Evolutionary conservation across 768 basidiomycete genomes (phyloP).

Genomic region (Russula foetens): DNA sequence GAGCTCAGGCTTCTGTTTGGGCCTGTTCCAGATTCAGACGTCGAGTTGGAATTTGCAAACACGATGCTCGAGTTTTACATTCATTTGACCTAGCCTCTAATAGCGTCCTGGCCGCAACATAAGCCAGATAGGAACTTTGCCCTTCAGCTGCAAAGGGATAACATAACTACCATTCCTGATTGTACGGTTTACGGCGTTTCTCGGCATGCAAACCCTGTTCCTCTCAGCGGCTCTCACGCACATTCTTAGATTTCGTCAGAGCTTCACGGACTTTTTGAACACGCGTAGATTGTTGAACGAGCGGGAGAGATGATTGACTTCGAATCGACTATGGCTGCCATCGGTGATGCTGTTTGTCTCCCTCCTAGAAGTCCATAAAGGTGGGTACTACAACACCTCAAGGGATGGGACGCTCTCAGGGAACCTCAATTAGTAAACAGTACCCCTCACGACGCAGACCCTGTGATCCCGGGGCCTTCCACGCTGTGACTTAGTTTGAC

Average conservation of each 20-base stretch:
- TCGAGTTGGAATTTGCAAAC: slow-evolving; percentile 40
- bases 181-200: slow-evolving; percentile 27
- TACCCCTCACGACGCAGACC: too few species aligned
- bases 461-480: too few species aligned
- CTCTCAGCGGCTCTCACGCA: neutral
- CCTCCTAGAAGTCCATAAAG: neutral
- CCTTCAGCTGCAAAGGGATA: slow-evolving; percentile 43
- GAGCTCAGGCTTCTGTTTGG: slow-evolving; percentile 45
- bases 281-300: neutral
- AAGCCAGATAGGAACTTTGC: slow-evolving; percentile 29
- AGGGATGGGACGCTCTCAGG: neutral
- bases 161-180: slow-evolving; percentile 47
- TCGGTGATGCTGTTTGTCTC: neutral
- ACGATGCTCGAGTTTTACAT: slow-evolving; percentile 46
- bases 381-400: too few species aligned
- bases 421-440: too few species aligned
- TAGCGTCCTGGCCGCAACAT: slow-evolving; percentile 43
- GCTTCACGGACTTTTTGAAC: slow-evolving; percentile 10
- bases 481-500: too few species aligned
- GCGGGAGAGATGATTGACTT: slow-evolving; percentile 1
- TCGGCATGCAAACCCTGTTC: neutral
- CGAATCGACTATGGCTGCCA: neutral
- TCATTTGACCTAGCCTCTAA: slow-evolving; percentile 35
- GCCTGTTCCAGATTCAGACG: slow-evolving; percentile 31
- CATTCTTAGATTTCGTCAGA: slow-evolving; percentile 5